Base-by-base conservation (phyloP, 1,284 basidiomycete species). In the Trametes sp. region DNA sequence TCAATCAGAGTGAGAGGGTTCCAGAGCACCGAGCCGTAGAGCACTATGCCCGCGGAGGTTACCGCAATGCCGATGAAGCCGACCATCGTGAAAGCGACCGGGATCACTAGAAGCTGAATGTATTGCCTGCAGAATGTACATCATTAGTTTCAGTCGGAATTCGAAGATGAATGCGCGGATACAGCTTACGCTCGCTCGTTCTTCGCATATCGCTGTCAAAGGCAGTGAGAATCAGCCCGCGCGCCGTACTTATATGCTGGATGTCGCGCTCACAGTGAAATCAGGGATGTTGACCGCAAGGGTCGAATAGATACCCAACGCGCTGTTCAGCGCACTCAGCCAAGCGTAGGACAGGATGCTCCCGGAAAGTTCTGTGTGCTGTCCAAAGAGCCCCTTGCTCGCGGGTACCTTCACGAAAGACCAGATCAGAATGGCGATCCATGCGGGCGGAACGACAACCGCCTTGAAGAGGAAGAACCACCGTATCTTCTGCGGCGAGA, bases 281-380 rank as follows among this genome's bases (percentile, higher is more conserved):
- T 93, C 91, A 2, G 90, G 87, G 51, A 92, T 90, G 72, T 93
- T 93, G 54, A 93, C 85, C 0, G 87, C 81, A 19, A 88, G 73
- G 0, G 88, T 89, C 0, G 85, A 78, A 69, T 87, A 92, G 56
- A 86, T 82, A 0, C 88, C 88, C 13, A 92, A 75, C 4, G 88
- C 87, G 61, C 87, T 88, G 69, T 91, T 92, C 61, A 93, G 73
- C 0, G 88, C 84, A 56, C 82, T 82, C 45, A 94, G 75, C 87
- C 88, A 91, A 19, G 88, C 88, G 88, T 90, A 93, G 19, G 83
- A 83, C n/a, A 86, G 73, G 5, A 75, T 75, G 57, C 80, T 81
- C 4, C 88, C 87, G n/a, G 72, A 75, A 6, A 89, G 64, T 1
- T 71, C 73, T 0, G 82, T 71, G 54, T 82, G 81, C 61, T 83